Evolutionary conservation across 441 rosid species (phyloP).

Genomic region (Viola pubescens): DNA sequence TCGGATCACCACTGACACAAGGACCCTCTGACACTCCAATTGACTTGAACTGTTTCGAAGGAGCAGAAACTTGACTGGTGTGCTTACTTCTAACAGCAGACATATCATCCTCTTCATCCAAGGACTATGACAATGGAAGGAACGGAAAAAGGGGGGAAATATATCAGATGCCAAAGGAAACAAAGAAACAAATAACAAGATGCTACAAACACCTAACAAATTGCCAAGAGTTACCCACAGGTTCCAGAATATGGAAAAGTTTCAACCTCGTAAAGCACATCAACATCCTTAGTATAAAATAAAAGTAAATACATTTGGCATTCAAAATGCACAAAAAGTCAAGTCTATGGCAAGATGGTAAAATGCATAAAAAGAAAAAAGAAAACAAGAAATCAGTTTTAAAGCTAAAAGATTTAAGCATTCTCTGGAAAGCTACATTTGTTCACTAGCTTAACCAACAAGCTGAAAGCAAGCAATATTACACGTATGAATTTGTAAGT

Average conservation of each 20-base stretch:
- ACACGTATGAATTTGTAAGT: neutral
- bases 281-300: no score
- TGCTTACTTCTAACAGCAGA: slow-evolving; percentile 37
- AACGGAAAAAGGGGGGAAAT: slow-evolving; percentile 2
- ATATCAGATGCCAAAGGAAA: slow-evolving; percentile 4
- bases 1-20: slow-evolving; percentile 34
- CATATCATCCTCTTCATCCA: slow-evolving; percentile 38
- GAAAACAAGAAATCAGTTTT: neutral
- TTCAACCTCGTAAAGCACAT: no score
- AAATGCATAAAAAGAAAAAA: neutral
- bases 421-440: no score
- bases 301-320: neutral
- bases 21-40: slow-evolving; percentile 31
- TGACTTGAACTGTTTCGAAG: slow-evolving; percentile 42
- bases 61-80: slow-evolving; percentile 34
- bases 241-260: no score
- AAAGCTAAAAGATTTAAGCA: no score
- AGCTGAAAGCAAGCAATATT: neutral
- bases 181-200: slow-evolving; percentile 7
- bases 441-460: no score
- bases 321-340: neutral
- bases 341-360: slow-evolving; percentile 3
- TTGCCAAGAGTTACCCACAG: neutral
- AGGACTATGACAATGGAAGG: slow-evolving; percentile 34
- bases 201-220: neutral